Base-by-base conservation (phyloP, 2,329 filamentous ascomycete species). In the Colletotrichum sojae region DNA sequence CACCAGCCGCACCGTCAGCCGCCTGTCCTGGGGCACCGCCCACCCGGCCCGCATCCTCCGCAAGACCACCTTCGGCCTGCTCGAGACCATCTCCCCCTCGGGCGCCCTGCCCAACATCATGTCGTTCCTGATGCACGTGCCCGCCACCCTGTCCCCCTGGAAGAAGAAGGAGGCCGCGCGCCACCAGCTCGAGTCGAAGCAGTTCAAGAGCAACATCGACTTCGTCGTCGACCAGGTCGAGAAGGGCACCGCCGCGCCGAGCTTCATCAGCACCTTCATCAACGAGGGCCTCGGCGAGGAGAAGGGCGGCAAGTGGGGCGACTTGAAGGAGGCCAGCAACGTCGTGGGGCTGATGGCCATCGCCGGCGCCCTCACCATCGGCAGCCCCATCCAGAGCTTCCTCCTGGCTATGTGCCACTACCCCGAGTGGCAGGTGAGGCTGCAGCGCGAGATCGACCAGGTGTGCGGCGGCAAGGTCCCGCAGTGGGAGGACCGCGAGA, bases 281-380 rank as follows among this genome's bases (percentile, higher is more conserved):
- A 76, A 78, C 58, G 76, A 71, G 25, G 73, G 71, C 5, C 75
- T 73, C 25, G 76, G 77, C 51, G 75, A 76, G 54, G 66, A 72
- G 18, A 62, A 75, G 43, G 56, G 69, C 5, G 56, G 69, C 5
- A 77, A 76, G 45, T 77, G 76, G 72, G 75, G 78, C 10, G 72
- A 76, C 1, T 78, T 78, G 57, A 67, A 73, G 27, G 83, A 85
- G 71, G 83, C 81, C 1, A 80, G 78, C 25, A 81, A 84, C 63
- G 81, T 84, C 0, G 82, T 85, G 10, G 83, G 83, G 1, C 78
- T 84, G 74, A 84, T 85, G 82, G 83, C 83, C 18, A 70, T 70
- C 31, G 83, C 83, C 1, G 83, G 83, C 1, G 81, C 82, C 0
- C 52, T 83, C 46, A 84, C 82, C 0, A 84, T 83, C 53, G 82